Evolutionary conservation across 1,284 basidiomycete species (phyloP), one percentile per base, ranked within the genome.

Genomic region (Naganishia sp.): DNA sequence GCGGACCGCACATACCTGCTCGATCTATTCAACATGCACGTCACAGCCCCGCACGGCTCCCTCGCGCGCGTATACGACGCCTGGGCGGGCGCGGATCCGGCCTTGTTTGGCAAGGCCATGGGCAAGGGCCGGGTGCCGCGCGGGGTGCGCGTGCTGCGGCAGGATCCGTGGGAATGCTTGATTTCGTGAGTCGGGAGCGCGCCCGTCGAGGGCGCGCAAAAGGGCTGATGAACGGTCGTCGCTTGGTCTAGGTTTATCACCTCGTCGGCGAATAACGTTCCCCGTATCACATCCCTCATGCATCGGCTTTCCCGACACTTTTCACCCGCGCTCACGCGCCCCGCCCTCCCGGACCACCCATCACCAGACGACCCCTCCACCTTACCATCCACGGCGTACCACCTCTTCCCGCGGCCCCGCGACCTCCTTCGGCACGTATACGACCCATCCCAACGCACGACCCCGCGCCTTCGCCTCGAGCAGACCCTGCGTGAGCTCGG

Each of bases 231-330:
- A 35, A 11, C 6, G 50, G 23, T n/a, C 47, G 6, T 18, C 43
- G 1, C 25, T 32, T 17, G 13, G 2, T 13, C 1, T 69, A 95
- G 94, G 10, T 99, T 99, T 81, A 97, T 99, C 71, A 99, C 95
- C 74, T 97, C 94, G 18, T 92, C 94, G 1, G 99, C 98, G 75
- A 99, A 99, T 77, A 95, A 99, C 73, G 99, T 97, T 58, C 80
- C 86, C 2, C 88, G 94, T 1, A 97, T 96, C 74, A 90, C 90
- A 5, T 89, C 89, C 67, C 93, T 97, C 87, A 86, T 96, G 43
- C 88, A 80, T 67, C 88, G 71, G 81, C 84, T 68, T 83, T 89
- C 62, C 75, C 83, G 79, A 47, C 83, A 88, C 39, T 94, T 87
- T 74, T 90, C 90, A 2, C 82, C 86, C 10, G 80, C 86, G 10